Conservation (phyloP, 805 yeast genomes). For the Metschnikowia vanudenii region DNA sequence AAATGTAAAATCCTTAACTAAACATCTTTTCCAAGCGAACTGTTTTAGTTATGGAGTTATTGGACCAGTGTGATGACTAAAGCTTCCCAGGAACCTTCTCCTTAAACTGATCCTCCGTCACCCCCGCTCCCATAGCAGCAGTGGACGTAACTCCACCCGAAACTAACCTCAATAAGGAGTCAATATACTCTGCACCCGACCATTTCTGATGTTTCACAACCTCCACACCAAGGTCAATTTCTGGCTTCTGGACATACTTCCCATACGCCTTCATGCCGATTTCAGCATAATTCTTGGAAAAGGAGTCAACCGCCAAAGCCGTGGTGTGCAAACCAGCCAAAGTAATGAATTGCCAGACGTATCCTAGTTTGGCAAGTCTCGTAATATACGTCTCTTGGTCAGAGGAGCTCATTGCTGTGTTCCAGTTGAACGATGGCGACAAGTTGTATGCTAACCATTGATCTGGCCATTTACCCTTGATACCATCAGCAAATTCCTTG, state of each 20-base stretch:
- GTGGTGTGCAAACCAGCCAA: constrained; percentile 96
- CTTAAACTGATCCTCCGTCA: constrained; percentile 94
- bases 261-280: constrained; percentile 97
- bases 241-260: constrained; percentile 78
- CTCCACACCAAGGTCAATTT: constrained; percentile 86
- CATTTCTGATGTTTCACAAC: constrained; percentile 97
- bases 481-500: constrained; percentile 91
- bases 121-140: constrained; percentile 98
- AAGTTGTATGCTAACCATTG: constrained; percentile 97
- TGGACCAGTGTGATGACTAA: constrained; percentile 6
- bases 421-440: constrained; percentile 98
- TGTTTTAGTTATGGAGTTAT: not conserved
- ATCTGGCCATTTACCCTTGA: constrained; percentile 72
- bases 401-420: constrained; percentile 79
- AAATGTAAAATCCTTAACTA: no score
- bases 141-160: constrained; percentile 94
- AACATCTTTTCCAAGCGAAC: no score
- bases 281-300: constrained; percentile 72
- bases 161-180: constrained; percentile 81
- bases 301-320: constrained; percentile 85
- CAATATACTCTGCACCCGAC: constrained; percentile 98
- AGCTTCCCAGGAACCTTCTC: constrained; percentile 23
- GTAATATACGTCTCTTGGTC: constrained; percentile 90
- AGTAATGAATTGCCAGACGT: constrained; percentile 96
- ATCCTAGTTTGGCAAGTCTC: constrained; percentile 84